A percentile compares a stretch with the other conserved stretches of the same genome.
These are phyloP conservation scores for Silene uniflora DNA, from an alignment of 148 eudicot genomes.

Conservation along the genomic window DNA sequence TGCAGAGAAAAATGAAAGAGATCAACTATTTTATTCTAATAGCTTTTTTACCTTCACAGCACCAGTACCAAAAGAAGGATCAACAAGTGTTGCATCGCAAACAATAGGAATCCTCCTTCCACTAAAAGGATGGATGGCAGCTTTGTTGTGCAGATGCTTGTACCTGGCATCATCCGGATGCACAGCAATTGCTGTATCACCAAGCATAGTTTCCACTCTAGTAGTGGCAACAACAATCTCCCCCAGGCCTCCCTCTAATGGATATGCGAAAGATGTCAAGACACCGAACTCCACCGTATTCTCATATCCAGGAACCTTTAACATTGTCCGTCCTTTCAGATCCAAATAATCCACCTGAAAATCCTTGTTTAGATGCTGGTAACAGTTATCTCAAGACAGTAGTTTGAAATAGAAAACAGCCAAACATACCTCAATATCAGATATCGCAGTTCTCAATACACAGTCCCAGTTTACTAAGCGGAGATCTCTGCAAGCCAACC, in stretches of 20 bases:
- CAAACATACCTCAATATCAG: conserved; percentile 82
- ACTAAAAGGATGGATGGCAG: conserved; percentile 84
- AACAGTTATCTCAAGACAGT: not conserved
- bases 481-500: conserved; percentile 47
- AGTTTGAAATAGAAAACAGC: conserved; percentile 20
- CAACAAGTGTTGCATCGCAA: conserved; percentile 79
- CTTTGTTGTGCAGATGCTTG: conserved; percentile 76
- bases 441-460: conserved; percentile 83
- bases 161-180: conserved; percentile 88
- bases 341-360: conserved; percentile 81
- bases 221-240: conserved; percentile 97
- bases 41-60: conserved; percentile 70
- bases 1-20: not conserved
- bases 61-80: conserved; percentile 88
- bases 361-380: conserved; percentile 16
- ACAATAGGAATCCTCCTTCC: conserved; percentile 82
- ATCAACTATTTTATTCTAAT: not conserved
- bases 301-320: conserved; percentile 82
- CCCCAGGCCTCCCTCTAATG: conserved; percentile 62
- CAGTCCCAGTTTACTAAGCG: conserved; percentile 97
- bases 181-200: conserved; percentile 93
- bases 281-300: conserved; percentile 80
- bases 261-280: conserved; percentile 88
- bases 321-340: conserved; percentile 62
- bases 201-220: conserved; percentile 95